Conservation (phyloP, 306 rosid species). For the Leucaena leucocephala region DNA sequence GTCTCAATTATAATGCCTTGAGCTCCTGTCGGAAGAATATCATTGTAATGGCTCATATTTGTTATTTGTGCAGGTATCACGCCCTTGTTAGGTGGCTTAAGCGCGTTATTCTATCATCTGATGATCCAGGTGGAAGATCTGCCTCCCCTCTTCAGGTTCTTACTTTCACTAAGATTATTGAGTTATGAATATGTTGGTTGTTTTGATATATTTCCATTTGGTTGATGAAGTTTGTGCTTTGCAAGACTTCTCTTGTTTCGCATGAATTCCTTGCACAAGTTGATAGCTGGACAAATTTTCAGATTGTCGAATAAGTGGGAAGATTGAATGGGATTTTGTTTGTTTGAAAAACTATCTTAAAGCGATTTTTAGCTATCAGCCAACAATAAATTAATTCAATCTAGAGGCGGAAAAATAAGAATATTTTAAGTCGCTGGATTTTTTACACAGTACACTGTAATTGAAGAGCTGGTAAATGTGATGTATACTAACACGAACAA, state of each 20-base stretch:
- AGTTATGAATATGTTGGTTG: slow-evolving; percentile 22
- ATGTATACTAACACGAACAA: background rate
- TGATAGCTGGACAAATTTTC: slow-evolving; percentile 15
- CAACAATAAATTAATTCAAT: too few relatives aligned
- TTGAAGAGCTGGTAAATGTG: background rate
- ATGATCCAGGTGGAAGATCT: slow-evolving; percentile 34
- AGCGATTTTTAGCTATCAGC: slow-evolving; percentile 2
- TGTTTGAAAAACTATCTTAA: background rate
- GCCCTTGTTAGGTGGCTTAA: slow-evolving; percentile 62
- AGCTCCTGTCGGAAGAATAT: background rate
- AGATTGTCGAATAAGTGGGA: background rate
- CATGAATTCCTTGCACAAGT: slow-evolving; percentile 8
- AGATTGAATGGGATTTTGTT: background rate
- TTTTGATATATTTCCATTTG: slow-evolving; percentile 14
- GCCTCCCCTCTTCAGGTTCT: slow-evolving; percentile 55
- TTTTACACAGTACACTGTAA: background rate
- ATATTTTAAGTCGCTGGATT: background rate
- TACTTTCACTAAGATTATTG: slow-evolving; percentile 27
- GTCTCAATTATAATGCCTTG: background rate
- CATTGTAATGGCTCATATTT: slow-evolving; percentile 23
- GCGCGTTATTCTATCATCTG: slow-evolving; percentile 48
- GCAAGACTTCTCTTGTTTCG: background rate
- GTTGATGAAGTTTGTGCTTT: slow-evolving; percentile 28
- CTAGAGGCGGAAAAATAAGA: background rate
- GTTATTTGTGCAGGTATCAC: slow-evolving; percentile 59